These are phyloP conservation scores for Colletotrichum salicis DNA, from an alignment of 2,329 filamentous ascomycete species.

Conservation along the genomic window DNA sequence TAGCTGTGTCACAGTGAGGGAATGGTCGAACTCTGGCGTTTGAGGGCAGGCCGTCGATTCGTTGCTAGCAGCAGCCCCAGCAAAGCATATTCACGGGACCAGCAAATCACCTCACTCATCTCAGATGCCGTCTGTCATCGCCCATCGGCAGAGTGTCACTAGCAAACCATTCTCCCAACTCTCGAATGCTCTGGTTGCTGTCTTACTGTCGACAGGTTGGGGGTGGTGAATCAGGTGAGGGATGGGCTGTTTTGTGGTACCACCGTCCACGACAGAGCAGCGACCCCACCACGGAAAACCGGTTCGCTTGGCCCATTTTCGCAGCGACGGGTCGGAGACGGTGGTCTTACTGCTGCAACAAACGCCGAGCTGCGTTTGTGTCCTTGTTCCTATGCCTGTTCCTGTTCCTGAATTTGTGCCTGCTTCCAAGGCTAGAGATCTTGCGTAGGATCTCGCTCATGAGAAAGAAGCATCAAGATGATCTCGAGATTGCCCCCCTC, in stretches of 20 bases:
- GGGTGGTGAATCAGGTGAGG: constrained; percentile 19
- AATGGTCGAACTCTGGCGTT: background rate
- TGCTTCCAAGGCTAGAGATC: background rate
- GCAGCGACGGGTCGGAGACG: background rate
- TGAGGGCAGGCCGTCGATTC: background rate
- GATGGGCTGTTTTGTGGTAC: constrained; percentile 32
- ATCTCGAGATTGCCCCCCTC: background rate
- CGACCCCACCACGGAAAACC: constrained; percentile 16
- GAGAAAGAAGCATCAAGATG: background rate
- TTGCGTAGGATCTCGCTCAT: constrained; percentile 2
- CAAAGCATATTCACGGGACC: constrained; percentile 8
- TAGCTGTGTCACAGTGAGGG: background rate
- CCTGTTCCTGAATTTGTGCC: background rate
- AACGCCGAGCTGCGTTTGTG: background rate
- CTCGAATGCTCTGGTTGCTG: background rate
- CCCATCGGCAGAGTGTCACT: background rate
- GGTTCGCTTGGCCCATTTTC: background rate
- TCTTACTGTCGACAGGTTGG: constrained; percentile 15
- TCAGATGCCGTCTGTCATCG: background rate
- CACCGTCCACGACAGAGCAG: constrained; percentile 7
- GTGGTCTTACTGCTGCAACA: background rate
- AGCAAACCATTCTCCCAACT: background rate
- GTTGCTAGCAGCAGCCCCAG: background rate
- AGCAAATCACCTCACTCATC: constrained; percentile 14
- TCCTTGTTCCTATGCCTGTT: background rate